Conservation (phyloP, 306 rosid genomes). For the Arachis hypogaea region DNA sequence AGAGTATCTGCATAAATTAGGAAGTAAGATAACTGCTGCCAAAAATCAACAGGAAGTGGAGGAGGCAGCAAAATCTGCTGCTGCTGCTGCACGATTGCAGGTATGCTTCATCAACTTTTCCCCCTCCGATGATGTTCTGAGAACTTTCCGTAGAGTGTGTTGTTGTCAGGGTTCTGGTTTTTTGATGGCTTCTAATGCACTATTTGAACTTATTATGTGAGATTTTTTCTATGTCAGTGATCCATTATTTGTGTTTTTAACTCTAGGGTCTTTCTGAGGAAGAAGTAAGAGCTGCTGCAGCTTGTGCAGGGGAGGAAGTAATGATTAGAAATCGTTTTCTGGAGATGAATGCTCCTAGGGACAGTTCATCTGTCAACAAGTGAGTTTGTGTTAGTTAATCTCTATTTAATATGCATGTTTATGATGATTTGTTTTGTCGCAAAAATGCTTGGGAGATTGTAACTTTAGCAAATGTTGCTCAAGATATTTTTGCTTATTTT, state of each 20-base stretch:
- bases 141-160: conserved; percentile 17
- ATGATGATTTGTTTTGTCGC: conserved; percentile 18
- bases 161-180: conserved; percentile 31
- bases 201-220: conserved; percentile 22
- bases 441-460: conserved; percentile 5
- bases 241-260: conserved; percentile 38
- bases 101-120: conserved; percentile 45
- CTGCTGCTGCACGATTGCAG: conserved; percentile 94
- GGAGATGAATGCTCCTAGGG: conserved; percentile 98
- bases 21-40: conserved; percentile 90
- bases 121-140: not conserved
- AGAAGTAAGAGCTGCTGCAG: conserved; percentile 97
- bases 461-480: not conserved
- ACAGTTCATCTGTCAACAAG: conserved; percentile 90
- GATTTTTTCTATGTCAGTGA: conserved; percentile 26
- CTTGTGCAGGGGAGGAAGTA: conserved; percentile 99
- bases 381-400: conserved; percentile 47
- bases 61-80: conserved; percentile 91
- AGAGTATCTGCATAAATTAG: conserved; percentile 94
- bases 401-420: conserved; percentile 3
- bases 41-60: conserved; percentile 93
- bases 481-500: conserved; percentile 11
- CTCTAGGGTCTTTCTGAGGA: conserved; percentile 96
- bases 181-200: conserved; percentile 25
- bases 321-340: conserved; percentile 88